Base-by-base conservation (phyloP, 1,284 basidiomycete species). In the Melampsora americana region DNA sequence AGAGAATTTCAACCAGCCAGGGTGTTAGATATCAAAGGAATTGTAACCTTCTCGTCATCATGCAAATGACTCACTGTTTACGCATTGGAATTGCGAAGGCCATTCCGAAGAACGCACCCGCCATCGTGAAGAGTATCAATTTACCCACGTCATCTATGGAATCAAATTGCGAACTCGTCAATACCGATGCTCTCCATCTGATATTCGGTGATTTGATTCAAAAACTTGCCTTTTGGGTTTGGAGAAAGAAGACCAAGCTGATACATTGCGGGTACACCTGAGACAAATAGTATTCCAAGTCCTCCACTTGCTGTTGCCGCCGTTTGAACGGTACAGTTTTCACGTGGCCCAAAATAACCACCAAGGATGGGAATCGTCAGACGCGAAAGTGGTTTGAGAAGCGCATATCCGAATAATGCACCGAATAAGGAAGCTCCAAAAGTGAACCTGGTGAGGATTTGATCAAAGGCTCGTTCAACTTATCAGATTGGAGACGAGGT, bases 221-320 rank as follows among this genome's bases (percentile, higher is more conserved):
- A 18, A 35, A 35, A 12, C 39, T 23, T 74, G 62, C 73, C 66
- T 61, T 84, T 78, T 18, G 86, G 87, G 12, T 83, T 78, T 1
- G 82, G 80, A n/a, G 85, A 85, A 42, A 88, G 81, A 20, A 89
- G 84, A 39, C 84, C 78, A 9, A 88, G 84, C 66, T 87, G 87
- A 79, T 88, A 89, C 84, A 89, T 87, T n/a, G 88, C 88, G 7
- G 89, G 89, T 67, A 90, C 83, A 60, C 87, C 89, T 70, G 85
- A 84, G 78, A 89, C 88, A 81, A 88, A 89, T 39, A 89, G 85
- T 78, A 88, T 86, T 20, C 88, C 87, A 30, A 89, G 82, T 56
- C 86, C 87, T 74, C 87, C 87, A 44, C 88, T 83, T 66, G 88
- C 85, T 26, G 66, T 87, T 23, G 86, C 87, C 70, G 86, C 86